Percentiles rank a stretch among this genome's conserved stretches.
These are phyloP conservation scores for Mallotus japonicus DNA, from an alignment of 441 rosid species.

Conservation along the genomic window DNA sequence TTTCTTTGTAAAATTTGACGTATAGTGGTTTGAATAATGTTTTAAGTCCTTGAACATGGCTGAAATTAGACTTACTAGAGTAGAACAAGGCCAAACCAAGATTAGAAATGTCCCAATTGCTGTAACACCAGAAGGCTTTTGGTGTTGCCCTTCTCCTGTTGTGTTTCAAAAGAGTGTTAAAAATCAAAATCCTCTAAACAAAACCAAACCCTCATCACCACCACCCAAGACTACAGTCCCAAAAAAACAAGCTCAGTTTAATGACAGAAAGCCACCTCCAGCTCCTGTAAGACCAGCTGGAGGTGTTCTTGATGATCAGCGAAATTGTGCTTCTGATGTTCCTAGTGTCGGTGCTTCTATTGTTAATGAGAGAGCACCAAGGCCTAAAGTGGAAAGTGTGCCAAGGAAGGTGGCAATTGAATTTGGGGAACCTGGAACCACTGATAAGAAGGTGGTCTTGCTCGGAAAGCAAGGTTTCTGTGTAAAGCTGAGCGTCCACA, in stretches of 20 bases:
- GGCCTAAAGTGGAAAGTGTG: constrained; percentile 70
- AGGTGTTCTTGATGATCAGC: constrained; percentile 52
- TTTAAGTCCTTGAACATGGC: constrained; percentile 53
- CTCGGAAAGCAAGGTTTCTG: constrained; percentile 90
- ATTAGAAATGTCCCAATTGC: constrained; percentile 88
- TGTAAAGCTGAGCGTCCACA: constrained; percentile 90
- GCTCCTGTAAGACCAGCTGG: constrained; percentile 56
- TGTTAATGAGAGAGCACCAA: constrained; percentile 56
- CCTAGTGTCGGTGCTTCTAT: constrained; percentile 42
- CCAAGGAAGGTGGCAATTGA: constrained; percentile 91
- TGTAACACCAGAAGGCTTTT: constrained; percentile 94
- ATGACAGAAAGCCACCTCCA: constrained; percentile 56
- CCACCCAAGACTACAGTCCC: constrained; percentile 46
- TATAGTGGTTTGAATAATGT: constrained; percentile 24
- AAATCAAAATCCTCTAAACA: constrained; percentile 60
- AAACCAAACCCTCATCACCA: constrained; percentile 66
- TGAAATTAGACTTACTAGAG: constrained; percentile 67
- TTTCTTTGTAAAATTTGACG: constrained; percentile 26
- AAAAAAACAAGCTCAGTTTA: constrained; percentile 44
- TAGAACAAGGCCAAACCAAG: constrained; percentile 81
- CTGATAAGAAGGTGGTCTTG: constrained; percentile 77
- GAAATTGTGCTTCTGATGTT: constrained; percentile 31
- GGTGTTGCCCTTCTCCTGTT: constrained; percentile 97
- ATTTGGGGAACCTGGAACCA: constrained; percentile 87
- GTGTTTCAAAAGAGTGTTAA: constrained; percentile 81